These are phyloP conservation scores for Ceratocystis alfenasii DNA, from an alignment of 2,329 filamentous ascomycete species.

Conservation along the genomic window DNA sequence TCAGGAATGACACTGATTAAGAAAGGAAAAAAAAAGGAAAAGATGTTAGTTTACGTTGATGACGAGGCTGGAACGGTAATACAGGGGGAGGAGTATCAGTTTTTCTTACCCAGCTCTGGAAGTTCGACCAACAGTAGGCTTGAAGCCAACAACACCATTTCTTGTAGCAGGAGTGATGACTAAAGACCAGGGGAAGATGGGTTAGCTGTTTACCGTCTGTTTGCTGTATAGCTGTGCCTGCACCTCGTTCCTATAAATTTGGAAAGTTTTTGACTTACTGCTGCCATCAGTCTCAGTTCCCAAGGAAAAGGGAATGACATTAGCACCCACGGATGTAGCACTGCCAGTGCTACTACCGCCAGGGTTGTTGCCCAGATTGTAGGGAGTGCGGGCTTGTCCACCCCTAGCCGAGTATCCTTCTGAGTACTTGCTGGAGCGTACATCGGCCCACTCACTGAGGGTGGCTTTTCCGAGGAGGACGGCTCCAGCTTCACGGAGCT, in stretches of 20 bases:
- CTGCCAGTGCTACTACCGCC: slow-evolving; percentile 58
- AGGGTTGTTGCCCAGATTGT: slow-evolving; percentile 56
- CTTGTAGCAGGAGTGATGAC: slow-evolving; percentile 61
- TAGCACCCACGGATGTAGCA: slow-evolving; percentile 51
- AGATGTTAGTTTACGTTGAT: neutral
- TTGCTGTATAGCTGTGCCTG: neutral
- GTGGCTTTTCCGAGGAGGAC: slow-evolving; percentile 59
- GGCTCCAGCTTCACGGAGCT: slow-evolving; percentile 52
- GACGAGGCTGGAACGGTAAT: neutral
- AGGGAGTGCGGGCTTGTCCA: slow-evolving; percentile 52
- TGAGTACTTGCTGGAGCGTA: slow-evolving; percentile 55
- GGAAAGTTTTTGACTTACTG: slow-evolving; percentile 29
- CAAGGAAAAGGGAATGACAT: slow-evolving; percentile 50
- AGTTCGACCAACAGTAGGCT: slow-evolving; percentile 62
- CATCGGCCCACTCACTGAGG: slow-evolving; percentile 63
- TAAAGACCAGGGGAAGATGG: slow-evolving; percentile 18
- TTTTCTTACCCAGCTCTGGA: slow-evolving; percentile 38
- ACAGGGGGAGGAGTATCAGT: neutral
- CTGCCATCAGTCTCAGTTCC: slow-evolving; percentile 66
- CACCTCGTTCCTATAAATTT: neutral
- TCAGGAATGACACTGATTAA: slow-evolving; percentile 46
- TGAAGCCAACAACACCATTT: slow-evolving; percentile 59
- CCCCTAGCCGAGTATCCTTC: slow-evolving; percentile 55
- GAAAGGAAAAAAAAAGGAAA: neutral
- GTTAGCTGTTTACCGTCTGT: neutral